Base-by-base conservation (phyloP, 2,329 filamentous ascomycete species). In the Lecanosticta acicola region DNA sequence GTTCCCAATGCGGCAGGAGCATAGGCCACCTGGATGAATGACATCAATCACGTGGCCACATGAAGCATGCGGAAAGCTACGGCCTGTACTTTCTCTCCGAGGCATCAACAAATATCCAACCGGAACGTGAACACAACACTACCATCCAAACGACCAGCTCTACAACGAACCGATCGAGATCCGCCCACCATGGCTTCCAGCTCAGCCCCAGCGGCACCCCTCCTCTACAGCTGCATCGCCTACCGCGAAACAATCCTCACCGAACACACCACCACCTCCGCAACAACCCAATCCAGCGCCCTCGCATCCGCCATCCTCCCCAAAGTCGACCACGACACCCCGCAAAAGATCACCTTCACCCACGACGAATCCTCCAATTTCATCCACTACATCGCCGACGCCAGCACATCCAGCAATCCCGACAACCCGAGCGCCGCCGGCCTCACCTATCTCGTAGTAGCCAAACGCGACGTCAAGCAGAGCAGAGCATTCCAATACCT, bases 241-340 rank as follows among this genome's bases (percentile, higher is more conserved):
- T 83, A 97, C 72, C 84, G 93, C 63, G 87, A 81, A 45, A 97
- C 90, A 37, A 95, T 98, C 70, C 83, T 98, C 50, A 74, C 87
- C 62, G 93, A 98, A 72, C 91, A 94, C 73, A 94, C 88, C 39
- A 83, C 87, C 26, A 88, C 88, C 1, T 85, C 89, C 51, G 83
- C 85, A 8, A 87, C 84, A 34, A 82, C 87, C 57, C 24, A 29
- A 29, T 86, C 87, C 46, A 89, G 88, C 3, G 89, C 85, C 10
- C 85, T 97, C 59, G 88, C 91, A 57, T 93, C 89, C 36, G 76
- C 96, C 59, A 89, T 98, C 72, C 87, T 98, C 36, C 93, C 94
- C 48, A 95, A 95, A 68, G 94, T 98, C 74, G 77, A 78, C 45
- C 93, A 98, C 72, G 71, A 75, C 54, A 73, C 77, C 21, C 77